Evolutionary conservation across 441 rosid genomes (phyloP), one percentile per base, ranked within the genome.

Genomic region (Pelargonium myrrhifolium): DNA sequence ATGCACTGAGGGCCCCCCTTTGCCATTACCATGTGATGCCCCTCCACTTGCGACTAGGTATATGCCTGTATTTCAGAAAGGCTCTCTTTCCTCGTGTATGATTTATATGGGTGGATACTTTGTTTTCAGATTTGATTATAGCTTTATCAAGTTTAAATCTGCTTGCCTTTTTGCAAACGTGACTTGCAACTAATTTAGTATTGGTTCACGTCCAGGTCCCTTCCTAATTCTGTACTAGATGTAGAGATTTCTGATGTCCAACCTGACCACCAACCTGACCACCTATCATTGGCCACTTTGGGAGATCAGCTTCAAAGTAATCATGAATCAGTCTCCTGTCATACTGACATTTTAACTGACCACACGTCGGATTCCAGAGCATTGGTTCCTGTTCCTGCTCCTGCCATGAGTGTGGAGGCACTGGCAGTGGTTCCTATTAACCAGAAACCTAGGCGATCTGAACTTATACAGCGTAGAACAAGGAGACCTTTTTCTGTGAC

Each of bases 401-500:
- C n/a, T n/a, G n/a, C n/a, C 28, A 75, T 81, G 75, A 82, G 71
- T 39, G 65, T 71, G 55, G 89, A 77, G 68, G 86, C 94, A 10
- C 80, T 90, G 39, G 74, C 85, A 53, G 74, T 85, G 73, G 79
- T 84, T 67, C 97, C 96, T 7, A 79, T 78, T 63, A 79, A 81
- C 62, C 80, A 70, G 72, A 87, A 85, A 80, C 72, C 81, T 51
- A 89, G 85, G 77, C 81, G 78, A 47, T 81, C 86, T 42, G 94
- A 88, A 67, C 78, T 83, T 66, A 85, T 69, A 39, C 97, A 87
- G 80, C 96, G 99, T 72, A 86, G 99, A 84, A 88, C 86, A 74
- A 95, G 98, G 77, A 96, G 99, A 83, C 98, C 99, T 76, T 94
- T 94, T 87, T 88, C 99, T 65, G 96, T 94, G 62, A 12, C 88